A percentile compares a stretch with the other conserved stretches of the same genome.
phyloP scores from a whole-genome alignment of 2,329 filamentous ascomycete species.

The Neoarthrinium moseri region DNA sequence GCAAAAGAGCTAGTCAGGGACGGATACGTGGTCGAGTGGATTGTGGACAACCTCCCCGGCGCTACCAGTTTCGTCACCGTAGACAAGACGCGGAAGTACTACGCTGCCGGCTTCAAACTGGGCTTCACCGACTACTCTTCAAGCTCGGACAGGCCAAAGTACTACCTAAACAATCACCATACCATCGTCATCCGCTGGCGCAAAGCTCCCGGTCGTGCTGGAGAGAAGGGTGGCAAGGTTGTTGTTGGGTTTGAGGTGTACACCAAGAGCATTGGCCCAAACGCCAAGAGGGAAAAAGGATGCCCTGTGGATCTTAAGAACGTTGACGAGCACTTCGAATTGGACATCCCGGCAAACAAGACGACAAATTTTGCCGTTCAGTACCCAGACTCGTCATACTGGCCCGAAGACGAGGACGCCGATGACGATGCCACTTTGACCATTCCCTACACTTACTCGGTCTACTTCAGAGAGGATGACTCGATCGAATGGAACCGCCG shows the following conservation, averaged over 20 bases:
- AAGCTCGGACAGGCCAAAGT: slow-evolving; percentile 58
- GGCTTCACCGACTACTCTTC: slow-evolving; percentile 70
- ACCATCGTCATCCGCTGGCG: slow-evolving; percentile 81
- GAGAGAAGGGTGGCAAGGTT: slow-evolving; percentile 71
- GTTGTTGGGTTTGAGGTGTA: slow-evolving; percentile 90
- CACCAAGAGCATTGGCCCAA: slow-evolving; percentile 73
- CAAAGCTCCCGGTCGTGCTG: slow-evolving; percentile 65
- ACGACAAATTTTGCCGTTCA: slow-evolving; percentile 46
- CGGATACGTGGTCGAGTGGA: slow-evolving; percentile 89
- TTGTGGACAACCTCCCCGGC: slow-evolving; percentile 86
- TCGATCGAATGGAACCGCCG: slow-evolving; percentile 78
- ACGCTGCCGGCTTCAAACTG: slow-evolving; percentile 85
- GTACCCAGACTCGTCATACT: slow-evolving; percentile 59
- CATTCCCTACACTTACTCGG: slow-evolving; percentile 84
- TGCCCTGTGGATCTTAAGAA: slow-evolving; percentile 68
- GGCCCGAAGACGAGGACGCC: slow-evolving; percentile 48
- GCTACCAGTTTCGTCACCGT: slow-evolving; percentile 86
- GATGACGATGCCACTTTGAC: slow-evolving; percentile 66
- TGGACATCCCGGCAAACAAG: slow-evolving; percentile 64
- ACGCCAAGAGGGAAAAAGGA: slow-evolving; percentile 60
- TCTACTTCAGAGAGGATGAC: slow-evolving; percentile 84
- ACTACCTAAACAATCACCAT: slow-evolving; percentile 85
- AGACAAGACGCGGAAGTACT: slow-evolving; percentile 83
- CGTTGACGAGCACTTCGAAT: slow-evolving; percentile 63
- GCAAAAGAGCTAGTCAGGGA: slow-evolving; percentile 72